Evolutionary conservation across 169 alveolate species (phyloP), one percentile per base, ranked within the genome.

Genomic region (Miamiensis avidus): DNA sequence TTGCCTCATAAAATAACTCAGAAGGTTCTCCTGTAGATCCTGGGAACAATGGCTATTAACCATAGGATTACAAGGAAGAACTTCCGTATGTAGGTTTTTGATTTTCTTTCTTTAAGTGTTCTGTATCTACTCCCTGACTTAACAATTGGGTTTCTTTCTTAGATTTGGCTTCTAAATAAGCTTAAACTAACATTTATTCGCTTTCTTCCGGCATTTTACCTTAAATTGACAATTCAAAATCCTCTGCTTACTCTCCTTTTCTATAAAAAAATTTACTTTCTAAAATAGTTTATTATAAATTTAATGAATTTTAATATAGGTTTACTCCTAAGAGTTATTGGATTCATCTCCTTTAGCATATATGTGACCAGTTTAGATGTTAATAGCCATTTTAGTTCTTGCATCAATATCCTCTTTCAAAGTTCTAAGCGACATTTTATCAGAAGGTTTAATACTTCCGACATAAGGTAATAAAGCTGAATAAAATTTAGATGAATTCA

Each of bases 341-440:
- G 76, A 0, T 69, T 76, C 1, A 34, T 82, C 33, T 78, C 89
- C 49, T 64, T 79, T 79, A 64, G 64, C 49, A 72, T 86, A 86
- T 1, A 86, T 65, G 31, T 79, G 82, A 25, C 90, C 90, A 81
- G 90, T 86, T 72, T 75, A 29, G 27, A 86, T 81, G 29, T 86
- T 86, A 6, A 86, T 64, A 72, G 78, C 81, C 64, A 77, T 86
- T 81, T 86, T 86, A 29, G 84, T 73, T 29, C 65, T 74, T 15
- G 73, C 65, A 49, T 81, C 73, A 29, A 86, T 69, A 49, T 86
- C 90, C 34, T 86, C 83, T 65, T 86, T 29, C 20, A 86, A 65
- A 30, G 86, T 75, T 49, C 84, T 86, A 1, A 86, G 76, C 27
- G 86, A 77, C 76, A 75, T 81, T 34, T 65, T 79, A 86, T 86